A percentile compares a stretch with the other conserved stretches of the same genome.
Conservation (phyloP, 495 filamentous ascomycete species). For the Aspergillus incahuasiensis region DNA sequence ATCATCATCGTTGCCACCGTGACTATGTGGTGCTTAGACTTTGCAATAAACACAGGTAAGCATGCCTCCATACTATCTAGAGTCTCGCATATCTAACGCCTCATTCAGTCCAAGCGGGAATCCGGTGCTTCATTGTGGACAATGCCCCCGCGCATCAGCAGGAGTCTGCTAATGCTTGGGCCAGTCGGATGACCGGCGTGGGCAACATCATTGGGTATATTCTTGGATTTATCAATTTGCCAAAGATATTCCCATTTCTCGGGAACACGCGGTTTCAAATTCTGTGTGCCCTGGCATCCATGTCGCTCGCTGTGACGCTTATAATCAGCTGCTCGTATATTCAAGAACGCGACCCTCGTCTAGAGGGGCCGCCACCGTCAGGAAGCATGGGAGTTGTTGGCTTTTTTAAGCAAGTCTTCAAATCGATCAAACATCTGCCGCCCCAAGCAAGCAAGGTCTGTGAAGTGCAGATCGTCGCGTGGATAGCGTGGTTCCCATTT, state of each 20-base stretch:
- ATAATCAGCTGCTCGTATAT: slow-evolving; percentile 60
- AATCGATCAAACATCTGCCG: slow-evolving; percentile 68
- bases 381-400: slow-evolving; percentile 59
- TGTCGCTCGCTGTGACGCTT: slow-evolving; percentile 64
- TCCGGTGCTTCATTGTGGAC: slow-evolving; percentile 87
- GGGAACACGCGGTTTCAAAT: slow-evolving; percentile 86
- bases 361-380: slow-evolving; percentile 56
- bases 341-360: slow-evolving; percentile 71
- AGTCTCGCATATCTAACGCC: background rate
- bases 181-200: slow-evolving; percentile 70
- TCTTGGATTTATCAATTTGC: slow-evolving; percentile 74
- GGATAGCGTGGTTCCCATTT: slow-evolving; percentile 95
- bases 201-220: slow-evolving; percentile 86
- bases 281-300: slow-evolving; percentile 73
- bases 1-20: slow-evolving; percentile 72
- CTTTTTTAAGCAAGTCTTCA: slow-evolving; percentile 76
- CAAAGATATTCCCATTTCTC: slow-evolving; percentile 64
- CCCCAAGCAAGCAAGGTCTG: slow-evolving; percentile 79
- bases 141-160: slow-evolving; percentile 86
- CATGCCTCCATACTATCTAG: slow-evolving; percentile 6
- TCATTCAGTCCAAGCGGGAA: slow-evolving; percentile 70
- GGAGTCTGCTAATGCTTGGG: slow-evolving; percentile 85
- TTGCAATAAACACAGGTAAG: slow-evolving; percentile 87
- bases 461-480: slow-evolving; percentile 81
- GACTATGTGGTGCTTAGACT: slow-evolving; percentile 80